Base-by-base conservation (phyloP, 768 basidiomycete genomes). In the Lanmaoa pseudosensibilis region DNA sequence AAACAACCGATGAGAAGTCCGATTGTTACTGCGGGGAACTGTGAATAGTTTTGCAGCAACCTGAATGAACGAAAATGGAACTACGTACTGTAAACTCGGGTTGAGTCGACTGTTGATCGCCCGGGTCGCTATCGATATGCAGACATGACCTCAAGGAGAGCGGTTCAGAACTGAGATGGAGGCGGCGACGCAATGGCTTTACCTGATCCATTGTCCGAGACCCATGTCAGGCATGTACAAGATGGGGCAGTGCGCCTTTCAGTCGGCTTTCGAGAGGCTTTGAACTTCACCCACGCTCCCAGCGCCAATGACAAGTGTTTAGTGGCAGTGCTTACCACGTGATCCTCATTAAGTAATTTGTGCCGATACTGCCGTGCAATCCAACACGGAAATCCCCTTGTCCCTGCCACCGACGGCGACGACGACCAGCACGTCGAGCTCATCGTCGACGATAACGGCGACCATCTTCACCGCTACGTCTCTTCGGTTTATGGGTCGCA, bases 1-100 rank as follows among this genome's bases (percentile, higher is more conserved):
- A 95, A 73, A 61, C 88, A 88, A 21, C 94, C 94, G 54, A 96
- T 94, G 13, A 83, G 74, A 23, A 97, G 80, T 1, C 95, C 95
- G 9, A 92, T 78, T 23, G 81, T 45, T 2, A 94, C 86, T 2
- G 94, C 92, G 25, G 75, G 60, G 4, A 80, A 57, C 75, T 77
- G 50, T 33, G 25, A 12, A 56, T 1, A 30, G 44, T 38, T 39
- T 48, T 50, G 21, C 18, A 30, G 32, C 19, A 12, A 21, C 9
- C 16, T 19, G 19, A 33, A 6, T 10, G 39, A 23, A 34, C 2
- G 9, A 36, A 32, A 0, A 46, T 33, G 38, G 9, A 36, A 25
- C 12, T 15, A 50, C 68, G 49, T 33, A 73, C 70, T n/a, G 71
- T 72, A 49, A 72, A 73, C 51, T 73, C 71, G 27, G 66, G 58